Evolutionary conservation across 73 alveolate genomes (phyloP).

Genomic region (Paramecium bursaria): DNA sequence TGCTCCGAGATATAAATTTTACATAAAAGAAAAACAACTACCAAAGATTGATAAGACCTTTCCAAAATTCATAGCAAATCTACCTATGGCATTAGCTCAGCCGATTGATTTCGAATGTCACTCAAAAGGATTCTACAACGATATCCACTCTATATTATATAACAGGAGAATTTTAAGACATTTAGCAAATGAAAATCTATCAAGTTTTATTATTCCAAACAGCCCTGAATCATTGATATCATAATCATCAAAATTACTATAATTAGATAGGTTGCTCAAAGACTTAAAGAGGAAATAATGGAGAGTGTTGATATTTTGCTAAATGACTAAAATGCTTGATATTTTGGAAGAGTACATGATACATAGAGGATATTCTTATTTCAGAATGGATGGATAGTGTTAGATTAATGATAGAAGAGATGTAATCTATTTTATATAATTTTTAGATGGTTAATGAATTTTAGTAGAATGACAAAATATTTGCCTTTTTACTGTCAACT

Average conservation of each 20-base stretch:
- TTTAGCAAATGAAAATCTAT: slow-evolving; percentile 33
- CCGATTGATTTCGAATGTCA: slow-evolving; percentile 3
- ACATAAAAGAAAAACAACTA: no score
- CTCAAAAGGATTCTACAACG: slow-evolving; percentile 12
- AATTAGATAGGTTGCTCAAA: slow-evolving; percentile 86
- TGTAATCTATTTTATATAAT: slow-evolving; percentile 18
- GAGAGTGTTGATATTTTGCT: slow-evolving; percentile 94
- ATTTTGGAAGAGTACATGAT: slow-evolving; percentile 96
- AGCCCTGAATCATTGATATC: slow-evolving; percentile 49
- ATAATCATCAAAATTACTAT: slow-evolving; percentile 55
- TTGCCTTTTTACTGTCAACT: slow-evolving; percentile 95
- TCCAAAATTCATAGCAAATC: neutral
- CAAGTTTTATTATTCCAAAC: slow-evolving; percentile 35
- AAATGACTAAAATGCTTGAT: slow-evolving; percentile 99
- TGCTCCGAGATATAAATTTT: neutral
- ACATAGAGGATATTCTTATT: slow-evolving; percentile 87
- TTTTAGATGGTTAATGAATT: slow-evolving; percentile 92
- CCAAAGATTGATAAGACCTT: no score
- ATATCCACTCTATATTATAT: neutral
- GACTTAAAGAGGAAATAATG: slow-evolving; percentile 85
- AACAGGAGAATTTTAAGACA: slow-evolving; percentile 50
- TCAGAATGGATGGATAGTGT: slow-evolving; percentile 99
- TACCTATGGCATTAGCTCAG: neutral
- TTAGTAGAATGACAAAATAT: slow-evolving; percentile 88
- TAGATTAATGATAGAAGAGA: slow-evolving; percentile 94